These are phyloP conservation scores for Punctularia strigosozonata DNA, from an alignment of 768 basidiomycete genomes.

Conservation along the genomic window DNA sequence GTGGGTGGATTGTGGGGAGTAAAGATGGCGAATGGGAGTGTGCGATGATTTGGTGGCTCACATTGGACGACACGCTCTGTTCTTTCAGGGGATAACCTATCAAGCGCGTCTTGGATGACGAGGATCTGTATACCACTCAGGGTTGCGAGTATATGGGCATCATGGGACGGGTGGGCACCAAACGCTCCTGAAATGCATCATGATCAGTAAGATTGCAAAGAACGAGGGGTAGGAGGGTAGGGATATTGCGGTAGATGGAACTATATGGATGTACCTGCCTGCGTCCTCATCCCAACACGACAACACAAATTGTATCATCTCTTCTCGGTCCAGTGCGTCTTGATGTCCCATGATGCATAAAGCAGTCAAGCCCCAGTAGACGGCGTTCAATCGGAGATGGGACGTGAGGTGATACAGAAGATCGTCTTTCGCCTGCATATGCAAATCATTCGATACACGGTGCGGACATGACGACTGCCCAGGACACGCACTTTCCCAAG, in stretches of 20 bases:
- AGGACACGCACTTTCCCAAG: conserved; percentile 45
- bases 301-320: conserved; percentile 84
- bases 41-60: conserved; percentile 22
- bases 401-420: conserved; percentile 83
- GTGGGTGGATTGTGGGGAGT: too few relatives aligned
- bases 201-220: neutral
- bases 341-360: conserved; percentile 67
- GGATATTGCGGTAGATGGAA: neutral
- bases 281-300: conserved; percentile 91
- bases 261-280: conserved; percentile 31
- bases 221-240: neutral
- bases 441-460: neutral
- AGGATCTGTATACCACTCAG: conserved; percentile 90
- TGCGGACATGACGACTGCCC: neutral
- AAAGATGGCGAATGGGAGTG: neutral
- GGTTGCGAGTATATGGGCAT: conserved; percentile 80
- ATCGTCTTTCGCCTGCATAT: conserved; percentile 63
- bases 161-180: conserved; percentile 87
- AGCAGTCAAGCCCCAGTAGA: conserved; percentile 95
- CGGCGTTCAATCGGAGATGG: conserved; percentile 88
- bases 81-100: too few relatives aligned
- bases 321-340: conserved; percentile 72
- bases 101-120: conserved; percentile 70
- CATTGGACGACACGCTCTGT: conserved; percentile 63
- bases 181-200: conserved; percentile 55